Conservation (phyloP, 2,329 filamentous ascomycete species). For the Fusarium succisae region DNA sequence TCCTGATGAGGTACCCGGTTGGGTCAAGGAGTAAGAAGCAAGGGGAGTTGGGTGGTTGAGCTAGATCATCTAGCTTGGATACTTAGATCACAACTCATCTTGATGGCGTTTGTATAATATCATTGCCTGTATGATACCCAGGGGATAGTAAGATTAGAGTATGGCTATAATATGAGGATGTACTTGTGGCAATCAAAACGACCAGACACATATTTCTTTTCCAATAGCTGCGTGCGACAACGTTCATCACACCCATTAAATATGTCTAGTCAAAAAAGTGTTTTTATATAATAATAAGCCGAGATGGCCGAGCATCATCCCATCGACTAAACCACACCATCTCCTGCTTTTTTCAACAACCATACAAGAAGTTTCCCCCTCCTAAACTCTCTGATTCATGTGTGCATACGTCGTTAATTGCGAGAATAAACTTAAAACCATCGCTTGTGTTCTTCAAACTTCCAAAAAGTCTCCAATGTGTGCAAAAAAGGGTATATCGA, state of each 20-base stretch:
- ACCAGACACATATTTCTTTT: slow-evolving; percentile 35
- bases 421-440: slow-evolving; percentile 34
- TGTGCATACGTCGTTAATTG: slow-evolving; percentile 43
- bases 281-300: slow-evolving; percentile 31
- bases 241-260: slow-evolving; percentile 33
- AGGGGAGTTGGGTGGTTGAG: background rate
- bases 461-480: slow-evolving; percentile 37
- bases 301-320: slow-evolving; percentile 27
- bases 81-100: background rate
- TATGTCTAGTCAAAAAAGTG: slow-evolving; percentile 36
- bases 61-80: slow-evolving; percentile 8
- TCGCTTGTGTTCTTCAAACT: slow-evolving; percentile 39
- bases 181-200: background rate
- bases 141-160: slow-evolving; percentile 6
- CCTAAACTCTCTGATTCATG: slow-evolving; percentile 31
- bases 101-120: slow-evolving; percentile 25
- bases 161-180: background rate
- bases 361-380: slow-evolving; percentile 16
- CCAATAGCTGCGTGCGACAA: slow-evolving; percentile 15
- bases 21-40: slow-evolving; percentile 64
- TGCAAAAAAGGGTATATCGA: slow-evolving; percentile 46
- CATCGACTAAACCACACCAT: slow-evolving; percentile 21
- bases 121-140: slow-evolving; percentile 34
- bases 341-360: slow-evolving; percentile 14
- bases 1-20: slow-evolving; percentile 77